These are phyloP conservation scores for Penicillium cinerascens DNA, from an alignment of 495 filamentous ascomycete genomes.

Conservation along the genomic window DNA sequence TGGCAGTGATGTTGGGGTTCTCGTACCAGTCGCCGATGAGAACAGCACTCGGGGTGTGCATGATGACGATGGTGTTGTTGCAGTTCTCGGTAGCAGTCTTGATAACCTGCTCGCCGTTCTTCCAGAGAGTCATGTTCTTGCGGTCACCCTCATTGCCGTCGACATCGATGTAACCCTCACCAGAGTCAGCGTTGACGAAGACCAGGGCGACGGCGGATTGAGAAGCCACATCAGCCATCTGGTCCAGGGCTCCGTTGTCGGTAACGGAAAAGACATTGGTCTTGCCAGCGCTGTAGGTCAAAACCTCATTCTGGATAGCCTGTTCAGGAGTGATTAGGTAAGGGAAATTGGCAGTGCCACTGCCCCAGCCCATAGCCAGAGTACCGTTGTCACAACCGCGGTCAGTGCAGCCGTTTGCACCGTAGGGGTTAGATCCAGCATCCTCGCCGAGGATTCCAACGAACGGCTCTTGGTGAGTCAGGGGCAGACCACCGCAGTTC, in stretches of 20 bases:
- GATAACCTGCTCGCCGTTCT: slow-evolving; percentile 74
- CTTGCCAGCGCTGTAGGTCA: slow-evolving; percentile 42
- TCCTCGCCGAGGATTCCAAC: slow-evolving; percentile 85
- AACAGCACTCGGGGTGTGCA: slow-evolving; percentile 82
- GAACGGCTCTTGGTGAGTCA: slow-evolving; percentile 68
- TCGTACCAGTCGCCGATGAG: slow-evolving; percentile 72
- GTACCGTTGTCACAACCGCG: slow-evolving; percentile 84
- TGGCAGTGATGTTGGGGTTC: slow-evolving; percentile 88
- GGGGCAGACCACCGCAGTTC: slow-evolving; percentile 73
- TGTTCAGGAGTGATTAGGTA: slow-evolving; percentile 86
- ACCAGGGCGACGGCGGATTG: slow-evolving; percentile 74
- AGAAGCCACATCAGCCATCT: slow-evolving; percentile 58
- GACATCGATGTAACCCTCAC: slow-evolving; percentile 81
- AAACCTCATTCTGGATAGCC: slow-evolving; percentile 73
- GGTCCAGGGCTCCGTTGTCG: slow-evolving; percentile 63
- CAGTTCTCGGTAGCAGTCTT: slow-evolving; percentile 69
- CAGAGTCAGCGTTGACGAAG: slow-evolving; percentile 84
- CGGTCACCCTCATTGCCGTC: slow-evolving; percentile 88
- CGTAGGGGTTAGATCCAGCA: slow-evolving; percentile 69
- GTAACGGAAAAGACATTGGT: slow-evolving; percentile 65
- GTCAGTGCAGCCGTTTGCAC: slow-evolving; percentile 84
- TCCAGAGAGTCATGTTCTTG: slow-evolving; percentile 90
- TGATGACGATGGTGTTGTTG: slow-evolving; percentile 89
- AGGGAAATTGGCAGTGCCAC: slow-evolving; percentile 83
- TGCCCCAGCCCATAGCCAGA: slow-evolving; percentile 92